Conservation (phyloP, 1,139 yeast species). For the Hyphopichia burtonii region DNA sequence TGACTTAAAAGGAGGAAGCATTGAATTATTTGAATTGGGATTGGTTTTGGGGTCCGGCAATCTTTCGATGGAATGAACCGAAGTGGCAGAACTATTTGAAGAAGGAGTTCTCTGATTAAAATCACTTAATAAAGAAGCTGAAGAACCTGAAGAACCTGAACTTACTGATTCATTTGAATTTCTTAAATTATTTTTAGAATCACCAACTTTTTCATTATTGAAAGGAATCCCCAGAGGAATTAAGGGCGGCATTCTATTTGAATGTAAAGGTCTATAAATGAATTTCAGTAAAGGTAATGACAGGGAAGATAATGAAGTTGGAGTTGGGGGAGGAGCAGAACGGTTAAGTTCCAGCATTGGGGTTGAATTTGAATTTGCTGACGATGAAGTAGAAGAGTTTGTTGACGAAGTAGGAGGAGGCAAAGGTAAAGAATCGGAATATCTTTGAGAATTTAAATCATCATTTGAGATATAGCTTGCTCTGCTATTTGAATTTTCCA, state of each 20-base stretch:
- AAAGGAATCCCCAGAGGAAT: background rate
- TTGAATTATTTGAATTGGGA: background rate
- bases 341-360: background rate
- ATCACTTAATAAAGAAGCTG: background rate
- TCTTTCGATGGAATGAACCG: background rate
- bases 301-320: background rate
- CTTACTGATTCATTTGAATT: too few species aligned
- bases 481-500: background rate
- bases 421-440: background rate
- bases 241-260: background rate
- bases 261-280: background rate
- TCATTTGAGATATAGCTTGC: background rate
- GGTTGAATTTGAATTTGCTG: background rate
- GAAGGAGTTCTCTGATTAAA: background rate
- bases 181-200: background rate
- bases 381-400: background rate
- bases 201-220: background rate
- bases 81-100: background rate
- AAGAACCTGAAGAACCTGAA: background rate
- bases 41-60: background rate
- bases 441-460: background rate
- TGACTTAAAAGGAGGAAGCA: slow-evolving; percentile 1
- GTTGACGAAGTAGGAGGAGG: background rate
- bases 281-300: background rate
- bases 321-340: background rate